Evolutionary conservation across 805 yeast species (phyloP), one percentile per base, ranked within the genome.

Genomic region (Brettanomyces bruxellensis): DNA sequence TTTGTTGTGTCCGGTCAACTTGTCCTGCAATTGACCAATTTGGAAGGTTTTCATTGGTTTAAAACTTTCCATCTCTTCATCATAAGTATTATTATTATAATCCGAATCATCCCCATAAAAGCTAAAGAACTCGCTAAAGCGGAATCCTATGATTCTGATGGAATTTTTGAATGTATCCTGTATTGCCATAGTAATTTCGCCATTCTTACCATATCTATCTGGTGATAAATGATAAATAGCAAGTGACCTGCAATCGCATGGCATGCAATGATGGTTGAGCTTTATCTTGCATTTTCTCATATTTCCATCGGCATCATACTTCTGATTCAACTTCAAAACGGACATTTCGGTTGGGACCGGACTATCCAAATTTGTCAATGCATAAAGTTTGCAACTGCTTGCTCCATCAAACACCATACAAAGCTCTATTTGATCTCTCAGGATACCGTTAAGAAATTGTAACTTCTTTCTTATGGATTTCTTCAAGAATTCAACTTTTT

Each of bases 1-100:
- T 58, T 89, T 89, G 46, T 79, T 75, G 58, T 89, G 96, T 1
- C 98, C 98, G 1, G 95, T 87, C 46, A 83, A 76, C 53, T 83
- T 81, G 51, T 80, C 73, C 24, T 70, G 66, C 8, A 80, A 52
- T 4, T 50, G 51, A 5, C 69, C 70, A 9, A 66, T 52, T 9
- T 32, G 24, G n/a, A 46, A 23, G 12, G 34, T 14, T 8, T 36
- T 32, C 4, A 30, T 11, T 9, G 45, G 34, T 23, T 37, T n/a
- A n/a, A n/a, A 35, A 5, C 25, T n/a, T 7, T 18, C 12, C 6
- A 18, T 18, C 2, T 25, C 35, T 2, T 13, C 12, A 40, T 28
- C 25, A 5, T 32, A n/a, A 9, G 22, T 28, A n/a, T 11, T 44
- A 38, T 37, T 41, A 25, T 14, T 30, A 25, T 14, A 25, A 23